Percentiles rank a stretch among this genome's conserved stretches.
phyloP scores from a whole-genome alignment of 768 basidiomycete genomes.

The Serendipita sp. region DNA sequence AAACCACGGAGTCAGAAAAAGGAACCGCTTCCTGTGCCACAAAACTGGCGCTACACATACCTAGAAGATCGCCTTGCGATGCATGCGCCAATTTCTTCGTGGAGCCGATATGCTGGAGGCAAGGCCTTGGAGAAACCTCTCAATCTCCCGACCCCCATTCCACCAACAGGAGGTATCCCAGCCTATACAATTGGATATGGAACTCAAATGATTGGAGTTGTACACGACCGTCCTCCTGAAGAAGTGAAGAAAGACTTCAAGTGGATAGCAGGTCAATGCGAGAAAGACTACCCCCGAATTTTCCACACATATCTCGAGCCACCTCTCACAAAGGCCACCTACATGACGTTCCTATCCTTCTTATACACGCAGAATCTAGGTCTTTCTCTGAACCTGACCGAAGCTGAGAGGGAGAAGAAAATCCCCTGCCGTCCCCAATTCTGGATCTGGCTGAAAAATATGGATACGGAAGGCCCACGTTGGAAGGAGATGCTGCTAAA shows the following conservation, averaged over 20 bases:
- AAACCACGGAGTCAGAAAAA: neutral
- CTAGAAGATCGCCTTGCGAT: neutral
- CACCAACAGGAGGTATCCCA: slow-evolving; percentile 27
- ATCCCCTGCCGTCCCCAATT: slow-evolving; percentile 74
- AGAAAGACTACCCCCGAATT: slow-evolving; percentile 66
- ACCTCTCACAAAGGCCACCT: slow-evolving; percentile 96
- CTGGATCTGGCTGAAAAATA: slow-evolving; percentile 97
- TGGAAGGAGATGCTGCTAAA: slow-evolving; percentile 11
- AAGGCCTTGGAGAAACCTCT: neutral
- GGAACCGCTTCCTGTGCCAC: slow-evolving; percentile 8
- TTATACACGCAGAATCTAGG: slow-evolving; percentile 90
- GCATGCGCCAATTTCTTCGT: neutral
- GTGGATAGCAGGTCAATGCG: slow-evolving; percentile 51
- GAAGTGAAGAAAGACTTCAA: slow-evolving; percentile 38
- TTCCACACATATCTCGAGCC: slow-evolving; percentile 99
- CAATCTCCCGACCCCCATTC: slow-evolving; percentile 14
- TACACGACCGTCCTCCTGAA: slow-evolving; percentile 30
- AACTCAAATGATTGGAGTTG: neutral
- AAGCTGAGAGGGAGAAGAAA: slow-evolving; percentile 27
- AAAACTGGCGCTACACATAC: slow-evolving; percentile 1
- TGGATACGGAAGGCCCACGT: slow-evolving; percentile 27
- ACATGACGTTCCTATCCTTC: slow-evolving; percentile 86
- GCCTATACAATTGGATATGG: slow-evolving; percentile 19
- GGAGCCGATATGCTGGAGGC: neutral
- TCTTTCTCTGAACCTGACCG: slow-evolving; percentile 42